Base-by-base conservation (phyloP, 169 alveolate genomes). In the Babesia ovata region DNA sequence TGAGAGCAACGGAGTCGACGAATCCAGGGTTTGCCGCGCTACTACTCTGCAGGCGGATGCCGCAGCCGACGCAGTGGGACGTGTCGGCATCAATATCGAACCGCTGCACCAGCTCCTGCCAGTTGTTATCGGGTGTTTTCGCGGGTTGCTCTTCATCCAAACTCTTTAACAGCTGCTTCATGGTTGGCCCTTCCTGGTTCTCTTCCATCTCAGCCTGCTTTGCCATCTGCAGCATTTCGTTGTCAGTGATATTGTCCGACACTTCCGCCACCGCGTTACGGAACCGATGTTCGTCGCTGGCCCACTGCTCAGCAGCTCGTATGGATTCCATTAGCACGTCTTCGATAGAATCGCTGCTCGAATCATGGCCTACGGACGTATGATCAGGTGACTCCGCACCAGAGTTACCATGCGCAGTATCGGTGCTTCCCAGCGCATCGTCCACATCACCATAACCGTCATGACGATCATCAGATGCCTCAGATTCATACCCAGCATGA, bases 1-100 rank as follows among this genome's bases (percentile, higher is more conserved):
- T 17, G 12, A 71, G 45, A 0, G 21, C 70, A 8, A 6, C 44
- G 0, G 58, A 52, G 3, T 26, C 87, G 12, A 79, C 66, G 39
- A 26, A 81, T 16, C 88, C 88, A 39, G 28, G 49, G 0, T 16
- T 2, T 10, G 16, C 42, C 17, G 14, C 22, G 44, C 86, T 72
- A 8, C 29, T 29, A 26, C 85, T 54, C 52, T 89, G 93, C 48
- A 89, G 65, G 33, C 67, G 61, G 24, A 86, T 78, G 57, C 93
- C 93, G 54, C 93, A 89, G 11, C 93, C 93, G 36, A 60, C 65
- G 49, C 93, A 89, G n/a, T 58, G 73, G 29, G 59, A 14, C 7
- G 66, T 14, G 22, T 54, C 79, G 22, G 52, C 54, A 13, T 46
- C 79, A 0, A 81, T 54, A 36, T 29, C 52, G 44, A 81, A 81